Base-by-base conservation (phyloP, 192 early-diverging fungal genomes). In the Allomyces arbusculus region DNA sequence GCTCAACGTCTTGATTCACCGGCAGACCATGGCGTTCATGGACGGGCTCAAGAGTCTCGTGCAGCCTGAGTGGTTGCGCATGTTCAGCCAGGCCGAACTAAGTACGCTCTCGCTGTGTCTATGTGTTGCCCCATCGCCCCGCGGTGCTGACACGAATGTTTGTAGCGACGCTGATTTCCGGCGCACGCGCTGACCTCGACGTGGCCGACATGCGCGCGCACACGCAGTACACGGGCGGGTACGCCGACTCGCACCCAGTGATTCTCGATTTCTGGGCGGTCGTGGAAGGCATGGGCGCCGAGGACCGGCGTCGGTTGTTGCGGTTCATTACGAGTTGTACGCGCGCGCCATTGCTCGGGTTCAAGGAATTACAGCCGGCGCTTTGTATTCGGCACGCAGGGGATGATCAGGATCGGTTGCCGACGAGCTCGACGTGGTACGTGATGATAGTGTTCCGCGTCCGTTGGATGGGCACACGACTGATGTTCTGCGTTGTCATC, bases 311-410 rank as follows among this genome's bases (percentile, higher is more conserved):
- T 12, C 75, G 77, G 8, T 82, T 91, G 64, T 77, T 94, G 55
- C 87, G 87, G 69, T 98, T 98, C 80, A 82, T 92, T 10, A 98
- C 95, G 6, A 89, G 86, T 65, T 95, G 93, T 69, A 80, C 87
- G 44, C 73, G 95, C 50, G 91, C 92, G 23, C 95, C 95, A 23
- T 68, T 98, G 62, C 72, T 98, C 44, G 95, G 95, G 8, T 98
- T 98, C 68, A 78, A 78, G 28, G 82, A 83, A 68, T 68, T 93
- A 61, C 72, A 80, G 25, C 91, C 91, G 0, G 75, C 79, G 58
- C 77, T 91, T 61, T 85, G 83, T 69, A 84, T 93, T 40, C 77
- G 87, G 33, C 75, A 77, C 63, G 82, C 86, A 4, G 88, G 87
- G 3, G 75, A 73, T 10, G 80, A 87, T 20, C 80, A 88, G 62